Conservation (phyloP, 768 basidiomycete genomes). For the Tricholoma terreum region DNA sequence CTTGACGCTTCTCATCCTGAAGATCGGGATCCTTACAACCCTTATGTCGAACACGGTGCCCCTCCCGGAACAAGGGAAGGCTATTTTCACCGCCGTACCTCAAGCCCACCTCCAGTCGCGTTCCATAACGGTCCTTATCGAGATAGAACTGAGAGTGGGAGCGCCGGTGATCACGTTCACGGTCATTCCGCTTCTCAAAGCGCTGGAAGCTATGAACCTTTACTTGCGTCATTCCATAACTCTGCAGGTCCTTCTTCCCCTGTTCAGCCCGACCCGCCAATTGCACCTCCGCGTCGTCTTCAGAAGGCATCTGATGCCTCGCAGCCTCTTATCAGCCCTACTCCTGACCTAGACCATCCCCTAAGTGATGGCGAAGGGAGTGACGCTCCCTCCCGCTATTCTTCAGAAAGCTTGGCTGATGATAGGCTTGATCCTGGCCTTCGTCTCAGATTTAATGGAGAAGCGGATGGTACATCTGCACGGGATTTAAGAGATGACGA, state of each 20-base stretch:
- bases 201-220: constrained; percentile 58
- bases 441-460: constrained; percentile 30
- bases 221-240: constrained; percentile 46
- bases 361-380: constrained; percentile 15
- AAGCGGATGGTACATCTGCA: constrained; percentile 25
- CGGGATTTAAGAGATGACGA: constrained; percentile 46
- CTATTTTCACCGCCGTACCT: constrained; percentile 46
- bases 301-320: constrained; percentile 23
- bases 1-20: constrained; percentile 33
- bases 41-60: constrained; percentile 47
- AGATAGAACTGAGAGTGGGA: constrained; percentile 30
- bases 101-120: constrained; percentile 42
- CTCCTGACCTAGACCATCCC: constrained; percentile 8
- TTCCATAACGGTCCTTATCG: constrained; percentile 26
- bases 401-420: constrained; percentile 34
- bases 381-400: constrained; percentile 31
- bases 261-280: constrained; percentile 22
- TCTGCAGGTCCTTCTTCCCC: constrained; percentile 19
- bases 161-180: constrained; percentile 23
- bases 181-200: constrained; percentile 48
- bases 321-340: constrained; percentile 9
- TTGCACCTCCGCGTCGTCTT: constrained; percentile 35
- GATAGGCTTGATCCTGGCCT: constrained; percentile 45
- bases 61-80: constrained; percentile 31
- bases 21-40: constrained; percentile 44